phyloP scores from a whole-genome alignment of 345 rosid species.

The Populus deltoides region DNA sequence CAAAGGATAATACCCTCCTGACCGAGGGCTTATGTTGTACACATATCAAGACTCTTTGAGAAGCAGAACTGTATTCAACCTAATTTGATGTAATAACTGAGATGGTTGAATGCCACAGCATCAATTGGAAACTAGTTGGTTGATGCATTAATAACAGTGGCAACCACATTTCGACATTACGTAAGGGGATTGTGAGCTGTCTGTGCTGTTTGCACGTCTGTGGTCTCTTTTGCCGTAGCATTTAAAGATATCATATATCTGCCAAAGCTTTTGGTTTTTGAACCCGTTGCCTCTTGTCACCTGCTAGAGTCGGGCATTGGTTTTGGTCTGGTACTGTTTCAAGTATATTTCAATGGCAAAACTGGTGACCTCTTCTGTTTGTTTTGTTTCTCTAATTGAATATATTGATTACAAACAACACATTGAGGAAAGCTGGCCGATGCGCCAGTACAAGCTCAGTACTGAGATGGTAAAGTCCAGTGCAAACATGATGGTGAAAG shows the following conservation, averaged over 20 bases:
- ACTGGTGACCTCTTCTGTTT: too few species aligned
- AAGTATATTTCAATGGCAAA: too few species aligned
- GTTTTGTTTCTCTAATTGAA: background rate
- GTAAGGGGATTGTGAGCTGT: background rate
- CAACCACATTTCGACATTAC: background rate
- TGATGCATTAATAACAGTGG: too few species aligned
- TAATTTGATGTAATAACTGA: too few species aligned
- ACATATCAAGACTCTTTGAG: background rate
- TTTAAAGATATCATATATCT: background rate
- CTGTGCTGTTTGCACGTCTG: too few species aligned
- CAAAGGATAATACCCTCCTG: background rate
- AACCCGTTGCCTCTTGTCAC: background rate
- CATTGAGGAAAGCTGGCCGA: background rate
- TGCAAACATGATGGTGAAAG: background rate
- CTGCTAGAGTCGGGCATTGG: too few species aligned
- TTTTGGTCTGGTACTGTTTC: background rate
- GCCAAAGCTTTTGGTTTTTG: background rate
- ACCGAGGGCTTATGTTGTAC: conserved; percentile 7
- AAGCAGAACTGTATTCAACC: background rate
- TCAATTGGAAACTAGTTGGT: too few species aligned
- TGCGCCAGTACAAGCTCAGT: background rate
- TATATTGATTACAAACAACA: background rate
- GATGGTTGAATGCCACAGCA: too few species aligned
- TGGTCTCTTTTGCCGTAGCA: too few species aligned
- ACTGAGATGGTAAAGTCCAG: background rate